Evolutionary conservation across 1,139 yeast species (phyloP), one percentile per base, ranked within the genome.

Genomic region (Suhomyces coccinellae): DNA sequence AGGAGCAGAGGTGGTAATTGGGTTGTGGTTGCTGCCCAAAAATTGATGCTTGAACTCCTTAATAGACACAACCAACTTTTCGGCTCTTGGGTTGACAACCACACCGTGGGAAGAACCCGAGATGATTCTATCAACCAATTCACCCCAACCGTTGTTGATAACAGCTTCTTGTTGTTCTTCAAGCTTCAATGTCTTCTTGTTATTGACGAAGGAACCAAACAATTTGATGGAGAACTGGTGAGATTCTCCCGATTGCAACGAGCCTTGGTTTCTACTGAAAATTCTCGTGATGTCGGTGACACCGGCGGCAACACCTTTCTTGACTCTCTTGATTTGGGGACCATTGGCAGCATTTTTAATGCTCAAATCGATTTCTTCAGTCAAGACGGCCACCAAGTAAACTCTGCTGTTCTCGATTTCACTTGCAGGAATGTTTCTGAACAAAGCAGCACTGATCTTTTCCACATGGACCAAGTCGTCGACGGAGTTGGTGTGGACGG

Each of bases 281-380:
- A 88, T 79, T 56, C 96, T 78, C 8, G 95, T 82, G 45, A 89
- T 83, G 65, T 89, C 96, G 36, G 91, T 81, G 14, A 86, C 95
- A 63, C 97, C 97, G 4, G 91, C 91, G 35, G 95, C 95, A 14
- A 89, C 80, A 48, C 96, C 96, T 59, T 85, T 83, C 58, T 87
- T 82, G 38, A 85, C 79, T 45, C 74, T 60, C 41, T 66, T 64
- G n/a, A 80, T 61, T 33, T 55, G 62, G 13, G 59, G 61, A 29
- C 46, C 48, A 31, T 60, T 64, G 30, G 41, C 41, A 58, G 66
- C 28, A 49, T 59, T 63, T 51, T 67, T 62, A 43, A 59, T 48
- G 38, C 56, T 59, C 52, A 73, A 59, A 43, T 71, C 75, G 38
- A 81, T 68, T 47, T 78, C 80, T 62, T 86, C 93, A 1, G 86